A percentile compares a stretch with the other conserved stretches of the same genome.
phyloP scores from a whole-genome alignment of 2,329 filamentous ascomycete genomes.

The Tolypocladium ovalisporum region DNA sequence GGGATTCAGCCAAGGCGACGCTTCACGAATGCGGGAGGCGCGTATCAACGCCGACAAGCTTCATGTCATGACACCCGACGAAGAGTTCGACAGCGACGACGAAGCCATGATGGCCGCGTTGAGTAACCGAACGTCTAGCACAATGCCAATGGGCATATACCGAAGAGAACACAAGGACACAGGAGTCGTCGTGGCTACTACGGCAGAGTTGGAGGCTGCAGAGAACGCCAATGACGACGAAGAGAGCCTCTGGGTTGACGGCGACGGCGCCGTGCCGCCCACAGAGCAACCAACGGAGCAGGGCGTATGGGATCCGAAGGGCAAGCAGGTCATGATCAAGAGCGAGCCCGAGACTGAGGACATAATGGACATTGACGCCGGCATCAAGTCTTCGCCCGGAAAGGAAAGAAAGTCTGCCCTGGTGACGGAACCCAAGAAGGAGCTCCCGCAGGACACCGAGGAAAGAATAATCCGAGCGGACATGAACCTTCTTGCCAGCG shows the following conservation, averaged over 20 bases:
- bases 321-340: conserved; percentile 28
- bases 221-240: conserved; percentile 34
- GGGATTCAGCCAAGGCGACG: conserved; percentile 25
- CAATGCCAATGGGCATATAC: conserved; percentile 46
- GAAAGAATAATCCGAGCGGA: conserved; percentile 27
- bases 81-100: conserved; percentile 34
- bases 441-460: conserved; percentile 22
- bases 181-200: conserved; percentile 42
- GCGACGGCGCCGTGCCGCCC: conserved; percentile 14
- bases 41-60: conserved; percentile 48
- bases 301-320: conserved; percentile 33
- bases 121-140: conserved; percentile 15
- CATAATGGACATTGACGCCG: conserved; percentile 29
- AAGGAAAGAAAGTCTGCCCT: conserved; percentile 12
- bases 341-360: conserved; percentile 31
- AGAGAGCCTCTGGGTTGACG: conserved; percentile 34
- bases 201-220: conserved; percentile 45
- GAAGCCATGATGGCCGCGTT: conserved; percentile 28
- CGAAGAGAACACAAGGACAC: conserved; percentile 43
- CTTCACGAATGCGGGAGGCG: conserved; percentile 23
- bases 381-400: conserved; percentile 10
- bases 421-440: conserved; percentile 11
- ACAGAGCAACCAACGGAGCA: conserved; percentile 22
- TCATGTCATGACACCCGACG: conserved; percentile 29
- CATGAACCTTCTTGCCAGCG: conserved; percentile 29